These are phyloP conservation scores for Dentipellis sp. DNA, from an alignment of 768 basidiomycete species.

Conservation along the genomic window DNA sequence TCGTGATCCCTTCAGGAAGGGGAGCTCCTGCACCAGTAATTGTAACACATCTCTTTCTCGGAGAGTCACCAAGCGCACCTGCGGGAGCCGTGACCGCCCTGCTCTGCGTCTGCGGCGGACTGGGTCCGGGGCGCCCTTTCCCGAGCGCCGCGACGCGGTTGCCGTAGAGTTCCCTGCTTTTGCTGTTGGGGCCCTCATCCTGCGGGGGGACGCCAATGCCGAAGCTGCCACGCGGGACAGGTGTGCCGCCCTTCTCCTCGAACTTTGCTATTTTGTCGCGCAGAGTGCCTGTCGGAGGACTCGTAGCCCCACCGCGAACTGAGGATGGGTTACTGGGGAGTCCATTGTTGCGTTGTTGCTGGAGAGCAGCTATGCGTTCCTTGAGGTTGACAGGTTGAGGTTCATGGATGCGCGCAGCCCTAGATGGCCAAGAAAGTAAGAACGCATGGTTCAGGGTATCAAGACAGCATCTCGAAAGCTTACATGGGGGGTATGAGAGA, in stretches of 20 bases:
- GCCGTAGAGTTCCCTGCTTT: conserved; percentile 61
- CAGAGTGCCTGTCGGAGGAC: conserved; percentile 21
- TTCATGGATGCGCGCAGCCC: conserved; percentile 15
- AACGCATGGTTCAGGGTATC: background rate
- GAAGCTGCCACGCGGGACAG: conserved; percentile 68
- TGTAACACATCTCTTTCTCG: background rate
- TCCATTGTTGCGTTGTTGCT: conserved; percentile 37
- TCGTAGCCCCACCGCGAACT: conserved; percentile 16
- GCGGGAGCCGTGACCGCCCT: conserved; percentile 10
- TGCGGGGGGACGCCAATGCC: conserved; percentile 56
- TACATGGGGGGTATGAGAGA: conserved; percentile 8
- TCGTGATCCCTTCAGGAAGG: too few relatives aligned
- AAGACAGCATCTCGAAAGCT: background rate
- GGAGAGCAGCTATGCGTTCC: conserved; percentile 76
- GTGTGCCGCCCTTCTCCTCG: conserved; percentile 68
- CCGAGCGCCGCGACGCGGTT: conserved; percentile 46
- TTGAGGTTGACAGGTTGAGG: conserved; percentile 45
- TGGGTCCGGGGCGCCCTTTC: conserved; percentile 14
- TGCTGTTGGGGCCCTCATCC: conserved; percentile 34
- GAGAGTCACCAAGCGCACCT: background rate
- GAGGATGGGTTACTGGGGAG: conserved; percentile 23
- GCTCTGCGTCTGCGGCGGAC: conserved; percentile 1
- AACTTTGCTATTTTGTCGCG: conserved; percentile 75
- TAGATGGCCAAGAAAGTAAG: background rate
- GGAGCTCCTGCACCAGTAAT: background rate